Evolutionary conservation across 1,139 yeast genomes (phyloP).

Genomic region (Suhomyces bribrorum): DNA sequence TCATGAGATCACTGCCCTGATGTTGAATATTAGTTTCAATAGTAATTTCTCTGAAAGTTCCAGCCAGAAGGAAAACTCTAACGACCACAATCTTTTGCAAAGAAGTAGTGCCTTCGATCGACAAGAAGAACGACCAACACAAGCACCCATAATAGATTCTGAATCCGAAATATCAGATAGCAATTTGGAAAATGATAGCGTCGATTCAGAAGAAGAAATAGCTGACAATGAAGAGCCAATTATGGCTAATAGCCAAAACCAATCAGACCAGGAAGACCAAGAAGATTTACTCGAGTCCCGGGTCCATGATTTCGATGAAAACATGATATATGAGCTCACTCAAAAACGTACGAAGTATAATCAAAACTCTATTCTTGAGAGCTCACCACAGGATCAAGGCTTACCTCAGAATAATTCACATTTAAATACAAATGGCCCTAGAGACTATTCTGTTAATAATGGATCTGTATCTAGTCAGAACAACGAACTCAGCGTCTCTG

Average conservation of each 20-base stretch:
- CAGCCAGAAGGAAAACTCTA: not conserved
- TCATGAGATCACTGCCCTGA: constrained; percentile 8
- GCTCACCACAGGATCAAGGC: not conserved
- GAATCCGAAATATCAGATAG: too few species aligned
- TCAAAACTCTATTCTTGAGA: not conserved
- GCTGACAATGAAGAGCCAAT: not conserved
- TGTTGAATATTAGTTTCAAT: constrained; percentile 12
- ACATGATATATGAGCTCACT: constrained; percentile 12
- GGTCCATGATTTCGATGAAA: constrained; percentile 15
- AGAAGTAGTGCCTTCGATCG: too few species aligned
- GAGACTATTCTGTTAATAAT: too few species aligned
- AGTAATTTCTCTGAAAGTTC: constrained; percentile 11
- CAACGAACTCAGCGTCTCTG: too few species aligned
- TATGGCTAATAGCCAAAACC: not conserved
- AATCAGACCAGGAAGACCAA: constrained; percentile 1
- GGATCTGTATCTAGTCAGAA: too few species aligned
- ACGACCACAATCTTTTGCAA: too few species aligned
- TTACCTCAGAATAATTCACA: too few species aligned
- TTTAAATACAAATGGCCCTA: too few species aligned
- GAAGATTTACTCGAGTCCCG: constrained; percentile 14
- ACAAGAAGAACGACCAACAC: too few species aligned
- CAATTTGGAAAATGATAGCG: too few species aligned
- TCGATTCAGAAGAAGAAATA: too few species aligned
- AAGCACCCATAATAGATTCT: too few species aligned
- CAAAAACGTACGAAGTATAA: constrained; percentile 9